Percentiles rank a stretch among this genome's conserved stretches.
Conservation (phyloP, 768 basidiomycete species). For the Suillus luteus region DNA sequence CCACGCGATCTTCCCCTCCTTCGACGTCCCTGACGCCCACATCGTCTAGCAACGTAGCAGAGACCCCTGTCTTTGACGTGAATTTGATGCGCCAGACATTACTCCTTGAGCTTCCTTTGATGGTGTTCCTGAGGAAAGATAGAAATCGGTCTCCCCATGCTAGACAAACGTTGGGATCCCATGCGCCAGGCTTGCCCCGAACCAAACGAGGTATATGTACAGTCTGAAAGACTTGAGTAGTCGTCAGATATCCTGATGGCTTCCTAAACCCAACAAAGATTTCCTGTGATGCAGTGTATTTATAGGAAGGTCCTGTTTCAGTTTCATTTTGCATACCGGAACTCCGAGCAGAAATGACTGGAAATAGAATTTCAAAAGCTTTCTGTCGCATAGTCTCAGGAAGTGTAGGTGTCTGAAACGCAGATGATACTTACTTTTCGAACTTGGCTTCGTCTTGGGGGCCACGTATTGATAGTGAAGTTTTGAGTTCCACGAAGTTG, state of each 20-base stretch:
- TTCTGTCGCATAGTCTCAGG: conserved; percentile 46
- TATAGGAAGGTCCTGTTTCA: conserved; percentile 6
- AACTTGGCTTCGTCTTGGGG: conserved; percentile 69
- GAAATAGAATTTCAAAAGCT: conserved; percentile 90
- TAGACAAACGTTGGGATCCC: conserved; percentile 77
- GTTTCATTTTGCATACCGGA: conserved; percentile 52
- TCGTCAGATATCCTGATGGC: conserved; percentile 65
- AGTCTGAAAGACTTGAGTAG: conserved; percentile 74
- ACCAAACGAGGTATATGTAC: conserved; percentile 77
- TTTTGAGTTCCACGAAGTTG: conserved; percentile 85
- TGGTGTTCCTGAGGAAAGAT: conserved; percentile 47
- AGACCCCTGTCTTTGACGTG: conserved; percentile 57
- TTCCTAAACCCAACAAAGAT: conserved; percentile 89
- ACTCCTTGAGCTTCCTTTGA: conserved; percentile 26
- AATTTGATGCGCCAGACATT: conserved; percentile 76
- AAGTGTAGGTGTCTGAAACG: not conserved
- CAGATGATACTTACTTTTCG: conserved; percentile 61
- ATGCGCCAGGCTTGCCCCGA: conserved; percentile 69
- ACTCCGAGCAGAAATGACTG: conserved; percentile 92
- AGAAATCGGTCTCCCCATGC: conserved; percentile 73
- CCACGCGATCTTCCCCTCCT: conserved; percentile 70
- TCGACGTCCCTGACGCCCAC: conserved; percentile 57
- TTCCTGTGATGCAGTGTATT: conserved; percentile 47
- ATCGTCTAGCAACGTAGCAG: conserved; percentile 48
- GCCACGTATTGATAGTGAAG: conserved; percentile 70